Conservation (phyloP, 2,329 filamentous ascomycete species). For the Colletotrichum sp. region DNA sequence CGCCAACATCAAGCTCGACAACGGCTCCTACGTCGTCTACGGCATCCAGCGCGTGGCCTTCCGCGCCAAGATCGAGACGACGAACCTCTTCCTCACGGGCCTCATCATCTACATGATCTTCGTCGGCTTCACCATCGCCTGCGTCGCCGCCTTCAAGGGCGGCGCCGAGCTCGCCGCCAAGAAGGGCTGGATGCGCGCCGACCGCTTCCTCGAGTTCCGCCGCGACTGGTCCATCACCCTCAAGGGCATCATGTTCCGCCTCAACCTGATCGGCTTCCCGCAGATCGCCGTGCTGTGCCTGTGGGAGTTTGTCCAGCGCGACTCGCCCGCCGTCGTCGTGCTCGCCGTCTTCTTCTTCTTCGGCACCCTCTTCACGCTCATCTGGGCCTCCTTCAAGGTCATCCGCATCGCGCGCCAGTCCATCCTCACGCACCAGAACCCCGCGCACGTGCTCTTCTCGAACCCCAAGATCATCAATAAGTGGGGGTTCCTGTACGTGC, state of each 20-base stretch:
- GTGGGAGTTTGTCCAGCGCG: constrained; percentile 88
- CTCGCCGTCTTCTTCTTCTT: constrained; percentile 89
- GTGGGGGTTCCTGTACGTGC: constrained; percentile 97
- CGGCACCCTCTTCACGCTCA: constrained; percentile 77
- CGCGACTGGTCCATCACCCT: constrained; percentile 92
- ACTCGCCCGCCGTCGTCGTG: constrained; percentile 86
- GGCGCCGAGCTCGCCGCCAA: constrained; percentile 78
- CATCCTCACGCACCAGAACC: constrained; percentile 91
- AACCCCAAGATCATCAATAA: constrained; percentile 93
- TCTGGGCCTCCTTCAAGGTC: constrained; percentile 89
- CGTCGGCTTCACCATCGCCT: constrained; percentile 73
- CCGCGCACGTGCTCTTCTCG: constrained; percentile 95
- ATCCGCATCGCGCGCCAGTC: constrained; percentile 88
- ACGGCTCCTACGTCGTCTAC: constrained; percentile 67
- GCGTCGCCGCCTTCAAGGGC: constrained; percentile 80
- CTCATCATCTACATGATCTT: constrained; percentile 89
- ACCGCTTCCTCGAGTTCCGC: constrained; percentile 92
- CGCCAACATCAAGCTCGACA: constrained; percentile 55
- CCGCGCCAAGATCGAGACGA: constrained; percentile 81
- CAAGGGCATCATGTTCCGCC: constrained; percentile 91
- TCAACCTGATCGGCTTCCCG: constrained; percentile 89
- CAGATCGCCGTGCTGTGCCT: constrained; percentile 89
- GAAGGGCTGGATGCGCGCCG: constrained; percentile 77
- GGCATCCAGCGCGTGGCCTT: constrained; percentile 93
- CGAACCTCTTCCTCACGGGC: constrained; percentile 93